These are phyloP conservation scores for Termitomyces bulborhizus DNA, from an alignment of 768 basidiomycete species.

Conservation along the genomic window DNA sequence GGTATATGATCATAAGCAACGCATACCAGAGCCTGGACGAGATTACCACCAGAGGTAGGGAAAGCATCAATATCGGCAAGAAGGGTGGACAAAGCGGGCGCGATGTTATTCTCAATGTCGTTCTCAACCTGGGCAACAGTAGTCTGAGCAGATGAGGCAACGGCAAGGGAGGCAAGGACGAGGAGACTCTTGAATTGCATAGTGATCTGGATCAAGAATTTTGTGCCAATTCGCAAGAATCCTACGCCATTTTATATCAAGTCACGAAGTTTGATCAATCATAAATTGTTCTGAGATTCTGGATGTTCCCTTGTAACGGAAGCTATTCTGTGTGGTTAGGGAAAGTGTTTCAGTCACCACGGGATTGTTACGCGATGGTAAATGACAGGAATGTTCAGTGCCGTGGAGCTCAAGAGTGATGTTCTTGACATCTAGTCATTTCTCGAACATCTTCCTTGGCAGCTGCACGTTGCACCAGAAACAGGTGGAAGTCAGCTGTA, in stretches of 20 bases:
- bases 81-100: constrained; percentile 22
- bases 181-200: constrained; percentile 24
- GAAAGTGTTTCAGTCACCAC: background rate
- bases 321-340: background rate
- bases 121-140: constrained; percentile 23
- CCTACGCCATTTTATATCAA: background rate
- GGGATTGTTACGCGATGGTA: background rate
- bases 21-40: constrained; percentile 24
- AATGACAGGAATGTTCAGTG: background rate
- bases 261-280: background rate
- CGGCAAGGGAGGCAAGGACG: constrained; percentile 19
- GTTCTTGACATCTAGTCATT: background rate
- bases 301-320: background rate
- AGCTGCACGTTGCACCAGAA: constrained; percentile 3
- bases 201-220: background rate
- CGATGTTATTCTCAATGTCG: constrained; percentile 24
- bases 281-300: background rate
- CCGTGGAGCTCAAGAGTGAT: background rate
- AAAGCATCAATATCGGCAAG: constrained; percentile 24
- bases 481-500: constrained; percentile 6
- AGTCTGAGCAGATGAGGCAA: constrained; percentile 16
- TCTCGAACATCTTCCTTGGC: background rate
- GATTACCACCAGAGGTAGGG: constrained; percentile 20
- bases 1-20: background rate
- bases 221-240: background rate